Conservation (phyloP, 2,329 filamentous ascomycete genomes). For the Rhexocercosporidium sp. region DNA sequence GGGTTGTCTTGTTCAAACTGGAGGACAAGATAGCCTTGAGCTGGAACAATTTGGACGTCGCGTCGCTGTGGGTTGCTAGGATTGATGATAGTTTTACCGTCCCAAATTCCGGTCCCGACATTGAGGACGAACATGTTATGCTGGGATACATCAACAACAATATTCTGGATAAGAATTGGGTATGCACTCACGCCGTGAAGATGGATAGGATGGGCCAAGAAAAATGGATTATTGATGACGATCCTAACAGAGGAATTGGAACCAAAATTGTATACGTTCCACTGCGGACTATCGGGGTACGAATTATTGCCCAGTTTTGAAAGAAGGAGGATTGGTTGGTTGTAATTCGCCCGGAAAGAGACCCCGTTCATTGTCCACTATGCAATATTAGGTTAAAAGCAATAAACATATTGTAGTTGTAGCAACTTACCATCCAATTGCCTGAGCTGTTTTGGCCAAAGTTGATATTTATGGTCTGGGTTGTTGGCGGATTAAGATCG, state of each 20-base stretch:
- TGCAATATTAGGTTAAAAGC: constrained; percentile 50
- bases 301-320: constrained; percentile 55
- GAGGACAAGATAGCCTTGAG: constrained; percentile 49
- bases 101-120: constrained; percentile 48
- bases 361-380: constrained; percentile 59
- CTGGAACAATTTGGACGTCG: constrained; percentile 54
- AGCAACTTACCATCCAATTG: not conserved
- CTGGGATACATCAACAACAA: too few species aligned
- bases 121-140: constrained; percentile 73
- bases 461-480: not conserved
- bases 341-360: constrained; percentile 63
- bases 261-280: constrained; percentile 61
- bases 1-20: constrained; percentile 57
- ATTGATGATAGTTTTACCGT: constrained; percentile 43
- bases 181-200: constrained; percentile 56
- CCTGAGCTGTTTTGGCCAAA: not conserved
- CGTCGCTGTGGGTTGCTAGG: constrained; percentile 55
- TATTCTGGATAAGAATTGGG: too few species aligned
- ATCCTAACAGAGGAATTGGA: constrained; percentile 61
- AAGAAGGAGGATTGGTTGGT: constrained; percentile 61
- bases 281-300: constrained; percentile 52
- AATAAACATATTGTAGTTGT: constrained; percentile 47
- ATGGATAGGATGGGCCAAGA: constrained; percentile 66
- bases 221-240: constrained; percentile 56
- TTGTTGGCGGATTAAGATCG: not conserved